These are phyloP conservation scores for Ophiostoma australiae DNA, from an alignment of 2,329 filamentous ascomycete species.

Conservation along the genomic window DNA sequence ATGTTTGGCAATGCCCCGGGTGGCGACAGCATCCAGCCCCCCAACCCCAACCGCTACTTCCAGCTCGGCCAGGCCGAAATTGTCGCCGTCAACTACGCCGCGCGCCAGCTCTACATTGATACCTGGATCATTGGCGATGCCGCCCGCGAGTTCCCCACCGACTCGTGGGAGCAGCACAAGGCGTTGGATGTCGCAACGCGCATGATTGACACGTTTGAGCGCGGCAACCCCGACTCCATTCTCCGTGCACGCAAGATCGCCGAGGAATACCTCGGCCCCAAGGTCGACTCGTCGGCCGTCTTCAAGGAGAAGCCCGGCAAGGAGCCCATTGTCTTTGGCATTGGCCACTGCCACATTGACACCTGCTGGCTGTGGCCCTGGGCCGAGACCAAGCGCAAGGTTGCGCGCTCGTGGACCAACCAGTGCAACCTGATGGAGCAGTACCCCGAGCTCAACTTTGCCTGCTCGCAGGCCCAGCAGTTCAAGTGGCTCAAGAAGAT, in stretches of 20 bases:
- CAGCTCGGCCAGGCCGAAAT: slow-evolving; percentile 74
- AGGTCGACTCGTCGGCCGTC: slow-evolving; percentile 76
- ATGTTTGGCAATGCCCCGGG: slow-evolving; percentile 91
- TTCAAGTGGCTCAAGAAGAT: slow-evolving; percentile 93
- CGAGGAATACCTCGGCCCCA: slow-evolving; percentile 71
- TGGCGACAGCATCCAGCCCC: slow-evolving; percentile 83
- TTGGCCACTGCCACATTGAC: slow-evolving; percentile 97
- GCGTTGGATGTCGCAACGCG: slow-evolving; percentile 77
- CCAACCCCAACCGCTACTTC: slow-evolving; percentile 78
- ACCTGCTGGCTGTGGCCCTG: slow-evolving; percentile 99
- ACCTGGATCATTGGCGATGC: slow-evolving; percentile 96
- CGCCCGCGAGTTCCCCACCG: slow-evolving; percentile 79
- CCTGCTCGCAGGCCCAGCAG: slow-evolving; percentile 90
- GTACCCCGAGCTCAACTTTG: slow-evolving; percentile 90
- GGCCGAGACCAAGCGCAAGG: slow-evolving; percentile 95
- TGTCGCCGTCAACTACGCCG: slow-evolving; percentile 80
- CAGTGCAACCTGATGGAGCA: slow-evolving; percentile 93
- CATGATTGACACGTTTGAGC: slow-evolving; percentile 86
- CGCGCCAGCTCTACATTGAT: slow-evolving; percentile 78
- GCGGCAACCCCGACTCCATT: slow-evolving; percentile 72
- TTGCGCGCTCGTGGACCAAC: slow-evolving; percentile 92
- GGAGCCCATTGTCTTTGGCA: slow-evolving; percentile 73
- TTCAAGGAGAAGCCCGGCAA: slow-evolving; percentile 70
- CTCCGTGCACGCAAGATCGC: slow-evolving; percentile 77
- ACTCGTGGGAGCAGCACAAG: slow-evolving; percentile 84